A percentile compares a stretch with the other conserved stretches of the same genome.
These are phyloP conservation scores for Aspergillus leporis DNA, from an alignment of 495 filamentous ascomycete genomes.

Conservation along the genomic window DNA sequence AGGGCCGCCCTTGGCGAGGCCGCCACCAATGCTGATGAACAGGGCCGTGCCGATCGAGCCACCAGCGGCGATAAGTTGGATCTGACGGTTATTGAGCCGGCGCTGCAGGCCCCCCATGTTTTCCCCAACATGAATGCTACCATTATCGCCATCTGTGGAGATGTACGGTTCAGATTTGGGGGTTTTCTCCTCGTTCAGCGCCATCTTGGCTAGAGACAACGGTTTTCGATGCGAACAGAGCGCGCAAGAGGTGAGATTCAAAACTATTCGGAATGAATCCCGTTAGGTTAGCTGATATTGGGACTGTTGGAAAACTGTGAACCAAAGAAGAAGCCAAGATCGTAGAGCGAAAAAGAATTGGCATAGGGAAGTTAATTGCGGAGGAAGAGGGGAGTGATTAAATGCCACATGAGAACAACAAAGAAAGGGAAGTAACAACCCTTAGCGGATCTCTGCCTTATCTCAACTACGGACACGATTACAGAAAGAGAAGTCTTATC, in stretches of 20 bases:
- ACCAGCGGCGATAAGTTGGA: constrained; percentile 34
- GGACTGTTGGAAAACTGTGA: too few relatives aligned
- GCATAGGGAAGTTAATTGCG: neutral
- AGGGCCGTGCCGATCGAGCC: constrained; percentile 35
- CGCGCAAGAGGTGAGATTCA: neutral
- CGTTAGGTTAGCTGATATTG: too few relatives aligned
- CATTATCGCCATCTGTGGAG: neutral
- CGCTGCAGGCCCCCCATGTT: constrained; percentile 16
- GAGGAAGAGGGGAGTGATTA: too few relatives aligned
- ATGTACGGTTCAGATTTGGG: neutral
- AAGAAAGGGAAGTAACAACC: too few relatives aligned
- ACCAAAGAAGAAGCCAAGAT: neutral
- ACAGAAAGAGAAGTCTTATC: too few relatives aligned
- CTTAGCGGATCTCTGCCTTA: too few relatives aligned
- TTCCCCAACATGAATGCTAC: constrained; percentile 7
- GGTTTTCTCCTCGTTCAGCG: neutral
- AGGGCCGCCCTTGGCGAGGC: constrained; percentile 51
- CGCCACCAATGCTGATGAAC: constrained; percentile 28
- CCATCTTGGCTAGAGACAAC: neutral
- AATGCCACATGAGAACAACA: too few relatives aligned
- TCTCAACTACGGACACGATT: too few relatives aligned
- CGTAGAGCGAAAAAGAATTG: neutral
- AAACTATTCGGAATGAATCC: neutral
- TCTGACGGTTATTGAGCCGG: constrained; percentile 22
- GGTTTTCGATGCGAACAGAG: neutral